Evolutionary conservation across 768 basidiomycete species (phyloP), one percentile per base, ranked within the genome.

Genomic region (Boletus rubescentipes): DNA sequence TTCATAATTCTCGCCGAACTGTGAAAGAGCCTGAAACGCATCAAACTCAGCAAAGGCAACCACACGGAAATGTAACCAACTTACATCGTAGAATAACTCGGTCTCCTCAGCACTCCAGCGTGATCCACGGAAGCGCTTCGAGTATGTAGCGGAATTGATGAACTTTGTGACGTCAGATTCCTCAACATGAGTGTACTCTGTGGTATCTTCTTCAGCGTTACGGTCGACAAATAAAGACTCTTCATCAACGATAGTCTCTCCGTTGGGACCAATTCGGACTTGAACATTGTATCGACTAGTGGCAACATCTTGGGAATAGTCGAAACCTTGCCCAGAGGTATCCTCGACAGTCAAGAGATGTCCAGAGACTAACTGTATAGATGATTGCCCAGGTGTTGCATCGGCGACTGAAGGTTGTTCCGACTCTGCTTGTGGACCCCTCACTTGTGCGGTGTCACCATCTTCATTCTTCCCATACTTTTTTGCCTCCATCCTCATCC

Each of bases 1-100:
- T 67, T 95, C 93, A 64, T 95, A 96, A 62, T 95, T 93, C 68
- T 93, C 90, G 31, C 92, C 92, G 60, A 92, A 93, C 66, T 93
- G 92, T 4, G 85, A 79, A 30, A 95, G 74, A n/a, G 90, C 91
- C 93, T 95, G 62, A n/a, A 31, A 46, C 32, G 29, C 4, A 49
- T 70, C 38, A 51, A 44, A 18, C 31, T 46, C 16, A 51, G 48
- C 15, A 49, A 15, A 45, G 16, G 32, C 45, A 54, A 34, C 10
- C 45, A 42, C 47, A 32, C 11, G 10, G 43, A 39, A n/a, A n/a
- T n/a, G n/a, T n/a, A n/a, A 39, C 36, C 15, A 30, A 70, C 86
- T 61, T 62, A 93, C 93, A 54, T 92, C 79, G 67, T 84, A 96
- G 67, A 96, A 96, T 18, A 86, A 68, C 51, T 93, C 92, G 0